A percentile compares a stretch with the other conserved stretches of the same genome.
Conservation (phyloP, 768 basidiomycete genomes). For the Mycena alexandri region DNA sequence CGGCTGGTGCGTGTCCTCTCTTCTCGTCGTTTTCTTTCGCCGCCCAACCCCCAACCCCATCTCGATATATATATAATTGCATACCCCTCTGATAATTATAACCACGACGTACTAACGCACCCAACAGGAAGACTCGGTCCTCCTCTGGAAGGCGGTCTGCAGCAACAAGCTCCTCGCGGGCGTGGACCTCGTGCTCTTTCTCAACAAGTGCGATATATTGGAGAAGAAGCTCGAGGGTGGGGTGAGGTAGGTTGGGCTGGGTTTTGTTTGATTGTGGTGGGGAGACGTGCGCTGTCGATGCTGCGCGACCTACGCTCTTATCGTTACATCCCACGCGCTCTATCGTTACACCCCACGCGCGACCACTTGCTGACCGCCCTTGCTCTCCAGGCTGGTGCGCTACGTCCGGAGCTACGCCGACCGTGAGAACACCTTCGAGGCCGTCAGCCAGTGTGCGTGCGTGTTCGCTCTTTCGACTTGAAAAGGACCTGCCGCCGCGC, state of each 20-base stretch:
- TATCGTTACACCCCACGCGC: no score
- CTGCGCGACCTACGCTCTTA: no score
- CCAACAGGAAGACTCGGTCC: slow-evolving; percentile 82
- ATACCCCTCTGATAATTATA: no score
- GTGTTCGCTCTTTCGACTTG: background rate
- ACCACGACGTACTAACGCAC: no score
- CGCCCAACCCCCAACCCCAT: no score
- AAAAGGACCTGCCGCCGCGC: slow-evolving; percentile 11
- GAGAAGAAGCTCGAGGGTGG: slow-evolving; percentile 75
- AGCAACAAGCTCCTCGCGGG: slow-evolving; percentile 83
- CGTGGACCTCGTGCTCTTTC: slow-evolving; percentile 86
- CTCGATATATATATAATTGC: no score
- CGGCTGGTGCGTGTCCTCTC: slow-evolving; percentile 58
- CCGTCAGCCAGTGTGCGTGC: slow-evolving; percentile 77
- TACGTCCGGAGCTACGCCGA: slow-evolving; percentile 84
- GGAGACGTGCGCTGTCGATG: no score
- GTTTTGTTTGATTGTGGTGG: no score
- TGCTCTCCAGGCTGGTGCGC: slow-evolving; percentile 63
- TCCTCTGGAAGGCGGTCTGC: slow-evolving; percentile 91
- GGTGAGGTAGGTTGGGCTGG: no score
- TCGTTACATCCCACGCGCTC: no score
- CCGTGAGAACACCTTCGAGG: slow-evolving; percentile 76
- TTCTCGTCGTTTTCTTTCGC: no score
- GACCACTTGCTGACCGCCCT: background rate
- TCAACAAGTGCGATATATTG: slow-evolving; percentile 91